These are phyloP conservation scores for Leishmania major DNA, from an alignment of 208 protist species.

Conservation along the genomic window DNA sequence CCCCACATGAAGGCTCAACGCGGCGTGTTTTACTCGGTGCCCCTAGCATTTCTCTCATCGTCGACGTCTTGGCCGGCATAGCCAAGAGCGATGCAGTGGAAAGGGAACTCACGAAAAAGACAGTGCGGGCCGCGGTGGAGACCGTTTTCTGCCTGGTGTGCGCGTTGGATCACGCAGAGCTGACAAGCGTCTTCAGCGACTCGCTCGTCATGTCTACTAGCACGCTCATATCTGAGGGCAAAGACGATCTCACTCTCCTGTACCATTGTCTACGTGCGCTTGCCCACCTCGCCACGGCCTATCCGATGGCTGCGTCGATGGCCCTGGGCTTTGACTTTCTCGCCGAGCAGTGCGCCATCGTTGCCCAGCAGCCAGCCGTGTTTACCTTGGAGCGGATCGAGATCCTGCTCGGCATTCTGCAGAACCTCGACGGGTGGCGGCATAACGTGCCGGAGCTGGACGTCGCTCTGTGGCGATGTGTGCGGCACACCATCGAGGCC, in stretches of 20 bases:
- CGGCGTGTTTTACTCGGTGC: conserved; percentile 28
- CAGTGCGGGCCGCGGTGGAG: conserved; percentile 14
- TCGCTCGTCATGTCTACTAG: conserved; percentile 39
- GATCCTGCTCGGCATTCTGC: conserved; percentile 35
- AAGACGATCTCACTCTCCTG: conserved; percentile 29
- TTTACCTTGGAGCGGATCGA: conserved; percentile 89
- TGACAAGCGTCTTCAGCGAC: conserved; percentile 26
- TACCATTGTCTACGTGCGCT: conserved; percentile 38
- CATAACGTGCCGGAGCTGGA: conserved; percentile 10
- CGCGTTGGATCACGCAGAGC: conserved; percentile 26
- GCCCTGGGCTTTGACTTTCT: conserved; percentile 77
- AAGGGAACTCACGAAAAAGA: conserved; percentile 22
- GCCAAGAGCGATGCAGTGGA: conserved; percentile 20
- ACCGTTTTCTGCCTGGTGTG: conserved; percentile 21
- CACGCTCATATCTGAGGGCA: conserved; percentile 46
- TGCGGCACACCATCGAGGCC: conserved; percentile 40
- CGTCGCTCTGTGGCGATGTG: conserved; percentile 44
- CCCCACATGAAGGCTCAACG: conserved; percentile 10
- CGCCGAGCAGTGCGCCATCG: conserved; percentile 42
- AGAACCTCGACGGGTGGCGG: conserved; percentile 27
- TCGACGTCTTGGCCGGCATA: conserved; percentile 18
- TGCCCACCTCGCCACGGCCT: conserved; percentile 35
- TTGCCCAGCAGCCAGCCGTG: conserved; percentile 37
- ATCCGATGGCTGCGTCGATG: conserved; percentile 60
- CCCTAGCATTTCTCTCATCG: conserved; percentile 19